A percentile compares a stretch with the other conserved stretches of the same genome.
Evolutionary conservation across 2,329 filamentous ascomycete species (phyloP).

Genomic region (Colletotrichum salicis): DNA sequence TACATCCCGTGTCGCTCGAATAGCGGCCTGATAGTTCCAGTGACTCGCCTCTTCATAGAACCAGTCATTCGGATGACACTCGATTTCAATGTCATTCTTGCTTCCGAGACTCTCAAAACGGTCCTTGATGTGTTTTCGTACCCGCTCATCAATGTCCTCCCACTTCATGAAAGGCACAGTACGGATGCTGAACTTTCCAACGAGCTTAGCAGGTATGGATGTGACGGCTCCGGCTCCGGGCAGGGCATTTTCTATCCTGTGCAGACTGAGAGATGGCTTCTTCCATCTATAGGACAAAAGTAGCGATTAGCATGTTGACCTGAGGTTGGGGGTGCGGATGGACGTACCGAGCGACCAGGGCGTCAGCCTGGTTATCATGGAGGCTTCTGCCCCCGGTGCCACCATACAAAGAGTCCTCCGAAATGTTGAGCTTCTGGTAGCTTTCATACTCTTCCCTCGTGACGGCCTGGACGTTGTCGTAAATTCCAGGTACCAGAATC

Average conservation of each 20-base stretch:
- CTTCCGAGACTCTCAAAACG: slow-evolving; percentile 86
- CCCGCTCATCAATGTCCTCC: slow-evolving; percentile 84
- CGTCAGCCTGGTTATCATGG: slow-evolving; percentile 28
- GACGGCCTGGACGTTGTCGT: slow-evolving; percentile 89
- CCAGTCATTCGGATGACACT: slow-evolving; percentile 94
- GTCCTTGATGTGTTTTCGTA: slow-evolving; percentile 84
- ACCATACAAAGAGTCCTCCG: slow-evolving; percentile 93
- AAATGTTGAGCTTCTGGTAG: slow-evolving; percentile 92
- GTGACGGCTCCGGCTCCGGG: slow-evolving; percentile 95
- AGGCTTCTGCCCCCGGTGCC: slow-evolving; percentile 88
- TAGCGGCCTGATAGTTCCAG: slow-evolving; percentile 96
- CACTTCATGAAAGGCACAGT: slow-evolving; percentile 98
- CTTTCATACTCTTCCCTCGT: slow-evolving; percentile 86
- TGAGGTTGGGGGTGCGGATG: not conserved
- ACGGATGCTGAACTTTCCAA: slow-evolving; percentile 97
- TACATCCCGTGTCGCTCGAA: slow-evolving; percentile 92
- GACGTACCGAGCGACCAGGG: slow-evolving; percentile 15
- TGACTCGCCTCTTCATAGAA: slow-evolving; percentile 98
- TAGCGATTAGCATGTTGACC: rapidly evolving
- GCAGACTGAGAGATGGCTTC: slow-evolving; percentile 91
- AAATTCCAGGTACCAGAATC: slow-evolving; percentile 91
- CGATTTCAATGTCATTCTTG: slow-evolving; percentile 90
- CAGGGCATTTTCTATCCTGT: slow-evolving; percentile 95
- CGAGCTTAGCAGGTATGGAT: slow-evolving; percentile 96
- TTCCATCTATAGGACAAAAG: slow-evolving; percentile 78